These are phyloP conservation scores for Pythium plurisporium DNA, from an alignment of 352 stramenopile species.

Conservation along the genomic window DNA sequence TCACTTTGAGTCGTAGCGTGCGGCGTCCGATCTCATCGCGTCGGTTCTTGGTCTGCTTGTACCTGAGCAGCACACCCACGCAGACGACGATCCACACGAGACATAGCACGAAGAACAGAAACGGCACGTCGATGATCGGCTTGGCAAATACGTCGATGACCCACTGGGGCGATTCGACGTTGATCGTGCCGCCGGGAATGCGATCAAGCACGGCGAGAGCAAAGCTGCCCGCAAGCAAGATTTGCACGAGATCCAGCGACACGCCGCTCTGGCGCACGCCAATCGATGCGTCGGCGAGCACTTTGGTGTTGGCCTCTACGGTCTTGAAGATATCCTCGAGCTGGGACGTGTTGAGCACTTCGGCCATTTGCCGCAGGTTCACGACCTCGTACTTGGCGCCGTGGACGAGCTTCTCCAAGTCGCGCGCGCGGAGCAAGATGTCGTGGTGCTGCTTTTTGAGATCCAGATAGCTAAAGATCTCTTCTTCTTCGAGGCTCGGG, in stretches of 20 bases:
- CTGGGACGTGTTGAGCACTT: slow-evolving; percentile 87
- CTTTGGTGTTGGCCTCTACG: slow-evolving; percentile 86
- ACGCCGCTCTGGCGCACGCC: slow-evolving; percentile 51
- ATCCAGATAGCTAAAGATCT: slow-evolving; percentile 91
- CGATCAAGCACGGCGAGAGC: slow-evolving; percentile 92
- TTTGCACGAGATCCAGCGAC: slow-evolving; percentile 85
- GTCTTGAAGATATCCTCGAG: slow-evolving; percentile 87
- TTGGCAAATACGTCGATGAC: slow-evolving; percentile 41
- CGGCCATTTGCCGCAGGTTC: slow-evolving; percentile 87
- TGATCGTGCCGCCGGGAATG: slow-evolving; percentile 87
- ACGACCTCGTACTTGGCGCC: slow-evolving; percentile 88
- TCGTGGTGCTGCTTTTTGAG: slow-evolving; percentile 85
- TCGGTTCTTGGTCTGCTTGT: slow-evolving; percentile 51
- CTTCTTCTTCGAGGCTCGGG: slow-evolving; percentile 47
- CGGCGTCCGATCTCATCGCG: slow-evolving; percentile 77
- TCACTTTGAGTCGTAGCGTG: slow-evolving; percentile 76
- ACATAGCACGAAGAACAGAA: slow-evolving; percentile 87
- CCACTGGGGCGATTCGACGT: slow-evolving; percentile 83
- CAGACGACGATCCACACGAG: slow-evolving; percentile 84
- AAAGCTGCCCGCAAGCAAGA: slow-evolving; percentile 88
- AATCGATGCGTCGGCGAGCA: slow-evolving; percentile 76
- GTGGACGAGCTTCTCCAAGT: slow-evolving; percentile 92
- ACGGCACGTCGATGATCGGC: slow-evolving; percentile 45
- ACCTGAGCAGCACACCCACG: slow-evolving; percentile 44
- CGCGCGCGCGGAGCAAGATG: slow-evolving; percentile 83